Base-by-base conservation (phyloP, 495 filamentous ascomycete genomes). In the Daldinia grandis region DNA sequence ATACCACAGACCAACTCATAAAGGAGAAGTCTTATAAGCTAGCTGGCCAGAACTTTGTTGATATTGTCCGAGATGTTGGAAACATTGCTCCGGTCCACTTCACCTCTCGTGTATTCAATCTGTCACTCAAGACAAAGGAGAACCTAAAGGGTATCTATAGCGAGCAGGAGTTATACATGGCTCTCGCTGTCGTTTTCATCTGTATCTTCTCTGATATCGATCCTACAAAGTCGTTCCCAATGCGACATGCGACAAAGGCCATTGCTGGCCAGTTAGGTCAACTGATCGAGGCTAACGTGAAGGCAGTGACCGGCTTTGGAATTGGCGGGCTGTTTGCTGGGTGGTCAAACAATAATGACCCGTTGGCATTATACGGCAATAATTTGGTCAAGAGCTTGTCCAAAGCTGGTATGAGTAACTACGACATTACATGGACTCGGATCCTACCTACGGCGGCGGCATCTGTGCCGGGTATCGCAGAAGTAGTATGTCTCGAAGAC, bases 151-250 rank as follows among this genome's bases (percentile, higher is more conserved):
- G 91, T 5, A 79, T 93, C 35, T 94, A 93, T 80, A 91, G 88
- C 7, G 90, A 92, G 71, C 87, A 94, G 38, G 92, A 95, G 78
- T 79, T 95, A 64, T 94, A 93, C 78, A 88, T 87, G 78, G 87
- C 89, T n/a, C 80, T 96, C 6, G 84, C 91, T 0, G 82, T 89
- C 28, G 84, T 94, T 61, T 93, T 88, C 74, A 80, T 76, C 15
- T 75, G 73, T 28, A 78, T 88, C 50, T 88, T 85, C 74, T 79
- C 76, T 37, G 80, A 84, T 21, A 61, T 78, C 0, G 87, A 89
- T 49, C 78, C 85, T 0, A 80, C 78, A 51, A 85, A 84, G 65
- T 81, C 81, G 8, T 88, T 87, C 77, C 81, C 86, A 0, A 42
- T 94, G 54, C 83, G 87, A 50, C 83, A 88, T 51, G 89, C 88